Conservation (phyloP, 768 basidiomycete species). For the Pleurotus eryngii region DNA sequence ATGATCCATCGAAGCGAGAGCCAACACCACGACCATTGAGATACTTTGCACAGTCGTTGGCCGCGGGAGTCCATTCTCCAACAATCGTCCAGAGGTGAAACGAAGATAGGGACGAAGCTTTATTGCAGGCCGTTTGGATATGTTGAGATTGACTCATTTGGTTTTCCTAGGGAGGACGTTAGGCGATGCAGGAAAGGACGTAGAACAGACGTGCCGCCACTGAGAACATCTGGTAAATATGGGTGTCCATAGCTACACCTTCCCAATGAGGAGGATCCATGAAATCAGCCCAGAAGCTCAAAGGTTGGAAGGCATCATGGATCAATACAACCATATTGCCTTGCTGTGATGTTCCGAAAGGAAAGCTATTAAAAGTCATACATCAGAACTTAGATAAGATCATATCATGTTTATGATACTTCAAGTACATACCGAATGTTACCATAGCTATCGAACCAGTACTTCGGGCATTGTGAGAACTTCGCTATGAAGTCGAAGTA, state of each 20-base stretch:
- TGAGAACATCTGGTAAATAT: constrained; percentile 76
- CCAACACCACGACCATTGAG: constrained; percentile 81
- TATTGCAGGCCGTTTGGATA: constrained; percentile 55
- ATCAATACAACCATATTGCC: constrained; percentile 68
- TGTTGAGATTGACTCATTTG: constrained; percentile 49
- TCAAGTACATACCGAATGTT: constrained; percentile 54
- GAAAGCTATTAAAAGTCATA: constrained; percentile 25
- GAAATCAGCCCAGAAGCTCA: constrained; percentile 68
- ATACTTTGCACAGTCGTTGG: constrained; percentile 76
- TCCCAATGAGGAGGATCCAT: constrained; percentile 47
- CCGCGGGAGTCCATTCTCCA: constrained; percentile 83
- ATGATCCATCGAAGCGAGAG: constrained; percentile 63
- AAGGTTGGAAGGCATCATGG: constrained; percentile 77
- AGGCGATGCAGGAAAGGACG: neutral
- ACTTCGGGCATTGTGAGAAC: constrained; percentile 36
- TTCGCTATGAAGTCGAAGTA: neutral
- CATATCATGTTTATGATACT: neutral
- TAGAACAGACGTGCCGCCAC: constrained; percentile 37
- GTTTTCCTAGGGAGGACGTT: constrained; percentile 33
- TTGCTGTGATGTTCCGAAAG: constrained; percentile 34
- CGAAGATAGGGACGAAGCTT: constrained; percentile 38
- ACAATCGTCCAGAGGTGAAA: constrained; percentile 79
- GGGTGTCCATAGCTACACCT: constrained; percentile 78
- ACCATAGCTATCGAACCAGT: constrained; percentile 71
- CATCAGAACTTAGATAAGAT: constrained; percentile 9